Conservation (phyloP, 139 green algal species). For the Auxenochlorella pyrenoidosa region DNA sequence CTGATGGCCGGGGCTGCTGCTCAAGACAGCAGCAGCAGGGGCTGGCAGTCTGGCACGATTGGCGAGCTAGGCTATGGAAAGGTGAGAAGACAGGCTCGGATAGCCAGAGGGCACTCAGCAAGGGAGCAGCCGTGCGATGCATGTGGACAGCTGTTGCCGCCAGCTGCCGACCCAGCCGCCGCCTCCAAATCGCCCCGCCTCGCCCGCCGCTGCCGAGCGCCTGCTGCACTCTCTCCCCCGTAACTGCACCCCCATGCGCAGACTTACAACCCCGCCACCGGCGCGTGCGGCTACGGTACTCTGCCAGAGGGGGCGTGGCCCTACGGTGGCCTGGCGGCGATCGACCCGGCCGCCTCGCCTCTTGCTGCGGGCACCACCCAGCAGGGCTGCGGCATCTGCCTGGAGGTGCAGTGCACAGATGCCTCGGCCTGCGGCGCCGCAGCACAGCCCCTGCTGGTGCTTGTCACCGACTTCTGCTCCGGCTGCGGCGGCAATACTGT, state of each 20-base stretch:
- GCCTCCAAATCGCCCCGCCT: neutral
- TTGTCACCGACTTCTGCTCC: conserved; percentile 14
- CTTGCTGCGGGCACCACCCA: neutral
- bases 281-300: conserved; percentile 33
- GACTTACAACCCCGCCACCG: neutral
- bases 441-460: neutral
- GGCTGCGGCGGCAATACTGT: neutral
- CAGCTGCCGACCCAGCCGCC: neutral
- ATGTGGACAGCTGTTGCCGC: neutral
- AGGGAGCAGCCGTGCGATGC: neutral
- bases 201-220: neutral
- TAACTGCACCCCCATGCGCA: neutral
- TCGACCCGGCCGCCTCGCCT: conserved; percentile 13
- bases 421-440: neutral
- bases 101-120: neutral
- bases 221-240: neutral
- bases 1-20: neutral
- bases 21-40: neutral
- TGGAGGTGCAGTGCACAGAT: conserved; percentile 35
- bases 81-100: neutral
- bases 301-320: conserved; percentile 6
- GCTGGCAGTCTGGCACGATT: neutral
- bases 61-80: neutral
- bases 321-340: neutral
- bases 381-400: conserved; percentile 32